These are phyloP conservation scores for Ceratobasidium theobromae DNA, from an alignment of 1,284 basidiomycete genomes.

Conservation along the genomic window DNA sequence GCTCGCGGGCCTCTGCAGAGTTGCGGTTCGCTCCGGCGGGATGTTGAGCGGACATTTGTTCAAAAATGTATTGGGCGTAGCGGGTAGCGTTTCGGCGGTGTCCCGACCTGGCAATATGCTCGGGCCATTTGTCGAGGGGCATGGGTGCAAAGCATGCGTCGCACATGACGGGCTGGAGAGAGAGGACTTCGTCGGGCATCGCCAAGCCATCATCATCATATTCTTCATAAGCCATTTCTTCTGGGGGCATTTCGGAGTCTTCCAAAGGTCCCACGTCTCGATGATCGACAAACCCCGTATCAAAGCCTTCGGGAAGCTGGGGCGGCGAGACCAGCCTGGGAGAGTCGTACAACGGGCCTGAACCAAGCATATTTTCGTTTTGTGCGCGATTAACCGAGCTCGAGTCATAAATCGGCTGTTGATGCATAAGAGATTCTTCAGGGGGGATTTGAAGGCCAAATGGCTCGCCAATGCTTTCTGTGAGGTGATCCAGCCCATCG, in stretches of 20 bases:
- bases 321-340: not conserved
- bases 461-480: conserved; percentile 20
- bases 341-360: not conserved
- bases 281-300: not conserved
- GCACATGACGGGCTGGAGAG: conserved; percentile 19
- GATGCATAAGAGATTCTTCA: not conserved
- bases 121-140: conserved; percentile 18
- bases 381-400: not conserved
- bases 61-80: conserved; percentile 10
- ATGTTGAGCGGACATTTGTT: not conserved
- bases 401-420: not conserved
- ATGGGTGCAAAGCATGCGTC: conserved; percentile 24
- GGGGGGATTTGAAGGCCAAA: not conserved
- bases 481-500: conserved; percentile 26
- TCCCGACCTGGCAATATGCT: conserved; percentile 8
- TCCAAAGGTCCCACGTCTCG: not conserved
- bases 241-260: not conserved
- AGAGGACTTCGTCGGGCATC: conserved; percentile 24
- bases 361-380: not conserved
- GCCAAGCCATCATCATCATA: not conserved
- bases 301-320: not conserved
- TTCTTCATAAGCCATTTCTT: not conserved
- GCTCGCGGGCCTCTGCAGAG: conserved; percentile 14
- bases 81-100: conserved; percentile 20
- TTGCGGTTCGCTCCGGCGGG: not conserved